Evolutionary conservation across 2,329 filamentous ascomycete species (phyloP), one percentile per base, ranked within the genome.

Genomic region (Monilinia polystroma): DNA sequence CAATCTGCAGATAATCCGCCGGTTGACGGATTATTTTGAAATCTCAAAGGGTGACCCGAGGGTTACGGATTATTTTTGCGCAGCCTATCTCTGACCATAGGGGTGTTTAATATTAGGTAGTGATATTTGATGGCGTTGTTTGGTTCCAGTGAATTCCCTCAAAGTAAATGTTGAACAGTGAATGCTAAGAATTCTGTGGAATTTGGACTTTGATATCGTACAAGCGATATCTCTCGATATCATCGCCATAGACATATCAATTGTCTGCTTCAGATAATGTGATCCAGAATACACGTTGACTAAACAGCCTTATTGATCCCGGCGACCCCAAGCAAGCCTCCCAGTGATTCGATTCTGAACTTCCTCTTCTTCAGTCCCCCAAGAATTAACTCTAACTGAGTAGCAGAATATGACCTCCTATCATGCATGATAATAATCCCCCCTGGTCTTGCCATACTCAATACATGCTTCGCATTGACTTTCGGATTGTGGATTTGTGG

Each of bases 401-500:
- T 89, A 58, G 84, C 82, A 35, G 92, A 96, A 91, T 93, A 96
- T n/a, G 83, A 80, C 74, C 93, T 83, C 71, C 92, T 78, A 79
- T 97, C 93, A 79, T 97, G 93, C 75, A 92, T 93, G 63, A 97
- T 89, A 69, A 97, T 88, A 67, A 97, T 89, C 38, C 85, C 88
- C 0, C 93, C 93, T 0, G 90, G 88, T 57, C 85, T 81, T 47
- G 90, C 81, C 89, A 93, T 92, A 78, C 90, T 92, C 72, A 96
- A 77, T 4, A 96, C 85, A 79, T 96, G 92, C 71, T 81, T 82
- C 10, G 91, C 89, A 78, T 97, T 97, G 63, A 93, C 72, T 70
- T 81, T 80, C 71, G 86, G 83, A 73, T 85, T 88, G 12, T 81
- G 81, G 67, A 97, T 89, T 81, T 96, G 92, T n/a, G 93, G 88